Conservation (phyloP, 177 flowering plant species). For the Vitis hybrid region DNA sequence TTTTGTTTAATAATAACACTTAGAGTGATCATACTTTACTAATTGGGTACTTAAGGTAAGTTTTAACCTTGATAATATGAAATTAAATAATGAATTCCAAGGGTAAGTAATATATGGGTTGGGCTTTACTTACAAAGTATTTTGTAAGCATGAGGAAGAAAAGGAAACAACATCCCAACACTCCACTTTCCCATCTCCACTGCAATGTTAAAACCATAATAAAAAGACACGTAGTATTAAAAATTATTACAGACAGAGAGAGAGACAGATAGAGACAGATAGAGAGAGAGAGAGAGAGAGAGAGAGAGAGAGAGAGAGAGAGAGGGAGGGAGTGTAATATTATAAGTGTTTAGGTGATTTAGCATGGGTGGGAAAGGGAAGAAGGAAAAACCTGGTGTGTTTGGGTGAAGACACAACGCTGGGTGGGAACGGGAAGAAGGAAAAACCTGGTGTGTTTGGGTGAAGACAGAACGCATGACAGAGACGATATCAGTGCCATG, state of each 20-base stretch:
- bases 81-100: neutral
- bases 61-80: neutral
- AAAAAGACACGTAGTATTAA: neutral
- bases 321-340: too few relatives aligned
- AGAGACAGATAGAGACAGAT: too few relatives aligned
- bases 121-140: slow-evolving; percentile 46
- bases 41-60: too few relatives aligned
- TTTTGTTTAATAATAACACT: too few relatives aligned
- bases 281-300: too few relatives aligned
- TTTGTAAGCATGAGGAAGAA: slow-evolving; percentile 55
- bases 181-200: slow-evolving; percentile 82
- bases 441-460: slow-evolving; percentile 30
- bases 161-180: slow-evolving; percentile 54
- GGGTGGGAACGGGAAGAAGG: neutral
- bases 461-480: slow-evolving; percentile 28
- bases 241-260: too few relatives aligned
- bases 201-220: slow-evolving; percentile 22
- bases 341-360: too few relatives aligned
- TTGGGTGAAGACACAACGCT: slow-evolving; percentile 25
- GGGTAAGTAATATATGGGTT: too few relatives aligned
- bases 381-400: slow-evolving; percentile 25
- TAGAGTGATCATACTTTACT: too few relatives aligned
- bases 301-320: too few relatives aligned
- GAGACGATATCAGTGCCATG: slow-evolving; percentile 41
- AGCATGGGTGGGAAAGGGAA: too few relatives aligned